Conservation (phyloP, 73 alveolate genomes). For the Blepharisma stoltei region DNA sequence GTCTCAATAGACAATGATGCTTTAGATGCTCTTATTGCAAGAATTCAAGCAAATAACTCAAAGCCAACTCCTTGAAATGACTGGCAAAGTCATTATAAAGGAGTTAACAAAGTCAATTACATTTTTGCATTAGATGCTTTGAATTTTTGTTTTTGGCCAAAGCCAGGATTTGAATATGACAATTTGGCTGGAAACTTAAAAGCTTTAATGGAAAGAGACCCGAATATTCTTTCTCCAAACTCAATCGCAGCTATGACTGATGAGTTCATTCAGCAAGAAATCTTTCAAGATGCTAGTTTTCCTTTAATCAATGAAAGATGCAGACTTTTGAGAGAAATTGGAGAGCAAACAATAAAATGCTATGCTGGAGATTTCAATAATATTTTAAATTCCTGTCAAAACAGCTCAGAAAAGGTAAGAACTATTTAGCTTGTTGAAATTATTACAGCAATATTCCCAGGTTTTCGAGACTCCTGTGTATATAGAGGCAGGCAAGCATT, state of each 20-base stretch:
- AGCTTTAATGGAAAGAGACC: slow-evolving; percentile 55
- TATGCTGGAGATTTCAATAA: slow-evolving; percentile 67
- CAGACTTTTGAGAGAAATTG: slow-evolving; percentile 82
- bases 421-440: slow-evolving; percentile 48
- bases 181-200: slow-evolving; percentile 72
- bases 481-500: slow-evolving; percentile 87
- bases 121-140: slow-evolving; percentile 86
- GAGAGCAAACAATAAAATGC: slow-evolving; percentile 46
- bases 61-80: slow-evolving; percentile 1
- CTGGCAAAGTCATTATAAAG: background rate
- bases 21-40: too few relatives aligned
- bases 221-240: slow-evolving; percentile 67
- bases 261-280: slow-evolving; percentile 52
- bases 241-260: slow-evolving; percentile 49
- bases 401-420: slow-evolving; percentile 55
- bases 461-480: slow-evolving; percentile 90
- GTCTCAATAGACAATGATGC: too few relatives aligned
- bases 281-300: slow-evolving; percentile 63
- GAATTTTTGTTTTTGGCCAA: slow-evolving; percentile 98
- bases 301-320: slow-evolving; percentile 83
- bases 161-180: slow-evolving; percentile 83
- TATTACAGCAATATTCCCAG: slow-evolving; percentile 60
- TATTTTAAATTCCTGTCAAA: slow-evolving; percentile 59
- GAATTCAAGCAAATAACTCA: too few relatives aligned
- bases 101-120: slow-evolving; percentile 40